phyloP scores from a whole-genome alignment of 1,284 basidiomycete species.

The Fistulina hepatica region DNA sequence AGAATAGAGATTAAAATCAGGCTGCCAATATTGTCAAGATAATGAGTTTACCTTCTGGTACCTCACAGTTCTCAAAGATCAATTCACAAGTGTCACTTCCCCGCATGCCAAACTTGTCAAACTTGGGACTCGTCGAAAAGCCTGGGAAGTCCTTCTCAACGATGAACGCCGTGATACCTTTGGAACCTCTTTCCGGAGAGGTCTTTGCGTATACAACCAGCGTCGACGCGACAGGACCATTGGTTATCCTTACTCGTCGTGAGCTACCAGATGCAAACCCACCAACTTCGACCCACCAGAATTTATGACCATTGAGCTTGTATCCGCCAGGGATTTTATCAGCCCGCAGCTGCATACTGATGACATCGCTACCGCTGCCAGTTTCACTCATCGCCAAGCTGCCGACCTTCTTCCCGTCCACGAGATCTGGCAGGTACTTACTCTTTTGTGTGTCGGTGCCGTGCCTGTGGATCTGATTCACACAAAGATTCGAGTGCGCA shows the following conservation, averaged over 20 bases:
- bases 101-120: constrained; percentile 95
- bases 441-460: constrained; percentile 79
- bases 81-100: constrained; percentile 93
- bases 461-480: constrained; percentile 84
- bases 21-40: constrained; percentile 4
- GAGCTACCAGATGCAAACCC: constrained; percentile 3
- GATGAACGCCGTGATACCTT: constrained; percentile 90
- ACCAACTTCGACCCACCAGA: constrained; percentile 59
- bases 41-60: constrained; percentile 57
- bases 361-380: constrained; percentile 85
- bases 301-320: constrained; percentile 82
- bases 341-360: constrained; percentile 81
- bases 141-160: constrained; percentile 75
- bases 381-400: constrained; percentile 92
- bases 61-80: constrained; percentile 84
- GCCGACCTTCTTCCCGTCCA: constrained; percentile 78
- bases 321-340: constrained; percentile 69
- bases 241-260: constrained; percentile 81
- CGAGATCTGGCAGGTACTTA: constrained; percentile 80
- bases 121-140: constrained; percentile 82
- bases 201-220: constrained; percentile 93
- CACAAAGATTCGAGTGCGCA: constrained; percentile 87
- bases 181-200: constrained; percentile 64
- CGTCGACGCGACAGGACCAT: constrained; percentile 83
- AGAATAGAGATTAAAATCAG: constrained; percentile 9